phyloP scores from a whole-genome alignment of 164 flowering plant genomes.

The Annona squamosa region DNA sequence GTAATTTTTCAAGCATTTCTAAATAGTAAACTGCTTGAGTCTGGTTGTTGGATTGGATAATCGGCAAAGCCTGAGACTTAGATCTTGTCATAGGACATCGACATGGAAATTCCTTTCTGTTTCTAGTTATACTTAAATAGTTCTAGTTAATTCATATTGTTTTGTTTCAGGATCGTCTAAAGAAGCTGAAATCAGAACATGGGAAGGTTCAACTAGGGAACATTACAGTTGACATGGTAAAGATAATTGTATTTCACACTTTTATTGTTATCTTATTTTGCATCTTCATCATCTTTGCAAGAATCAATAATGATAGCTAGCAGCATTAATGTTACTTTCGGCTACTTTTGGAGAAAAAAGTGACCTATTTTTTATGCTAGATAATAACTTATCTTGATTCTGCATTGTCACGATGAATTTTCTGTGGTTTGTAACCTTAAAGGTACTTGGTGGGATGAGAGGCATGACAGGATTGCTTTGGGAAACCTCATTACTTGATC shows the following conservation, averaged over 20 bases:
- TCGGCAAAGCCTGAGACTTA: background rate
- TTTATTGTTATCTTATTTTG: background rate
- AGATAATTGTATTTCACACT: background rate
- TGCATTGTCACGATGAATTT: background rate
- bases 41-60: background rate
- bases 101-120: background rate
- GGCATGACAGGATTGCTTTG: slow-evolving; percentile 95
- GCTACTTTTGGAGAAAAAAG: background rate
- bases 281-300: background rate
- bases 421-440: slow-evolving; percentile 1
- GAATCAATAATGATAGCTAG: too few species aligned
- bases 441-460: slow-evolving; percentile 91
- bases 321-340: too few species aligned
- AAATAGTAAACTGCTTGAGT: background rate
- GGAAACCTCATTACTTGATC: slow-evolving; percentile 94
- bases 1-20: background rate
- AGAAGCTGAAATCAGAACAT: slow-evolving; percentile 78
- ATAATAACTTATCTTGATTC: background rate
- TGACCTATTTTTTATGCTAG: background rate
- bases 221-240: slow-evolving; percentile 94
- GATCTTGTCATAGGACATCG: background rate
- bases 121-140: background rate
- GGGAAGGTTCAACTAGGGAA: slow-evolving; percentile 92
- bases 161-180: slow-evolving; percentile 72
- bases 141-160: background rate